Percentiles rank a stretch among this genome's conserved stretches.
Evolutionary conservation across 108 stramenopile genomes (phyloP).

Genomic region (Stephanodiscus triporus): DNA sequence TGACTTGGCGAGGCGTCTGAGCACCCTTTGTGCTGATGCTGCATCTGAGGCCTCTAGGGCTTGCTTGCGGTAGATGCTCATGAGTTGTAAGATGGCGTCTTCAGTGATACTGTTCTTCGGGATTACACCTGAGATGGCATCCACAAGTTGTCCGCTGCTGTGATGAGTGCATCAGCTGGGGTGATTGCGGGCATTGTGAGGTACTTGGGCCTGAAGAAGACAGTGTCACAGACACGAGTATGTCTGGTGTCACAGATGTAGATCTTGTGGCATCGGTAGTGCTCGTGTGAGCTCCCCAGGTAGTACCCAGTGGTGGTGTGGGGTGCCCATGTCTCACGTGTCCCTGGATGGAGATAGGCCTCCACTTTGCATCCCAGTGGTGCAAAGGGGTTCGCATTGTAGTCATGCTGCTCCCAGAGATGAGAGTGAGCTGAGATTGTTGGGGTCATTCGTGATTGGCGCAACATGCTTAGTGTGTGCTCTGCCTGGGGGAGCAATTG

Average conservation of each 20-base stretch:
- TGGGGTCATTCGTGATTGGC: background rate
- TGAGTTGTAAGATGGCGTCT: slow-evolving; percentile 2
- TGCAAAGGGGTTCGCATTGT: slow-evolving; percentile 20
- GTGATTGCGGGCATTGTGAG: slow-evolving; percentile 3
- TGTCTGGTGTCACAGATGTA: background rate
- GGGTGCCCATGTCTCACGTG: slow-evolving; percentile 1
- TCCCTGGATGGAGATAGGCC: background rate
- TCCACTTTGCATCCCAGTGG: slow-evolving; percentile 18
- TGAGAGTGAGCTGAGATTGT: slow-evolving; percentile 6
- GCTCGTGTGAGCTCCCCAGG: slow-evolving; percentile 2
- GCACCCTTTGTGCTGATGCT: slow-evolving; percentile 6
- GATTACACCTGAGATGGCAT: background rate
- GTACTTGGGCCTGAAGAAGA: background rate
- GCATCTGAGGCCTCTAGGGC: background rate
- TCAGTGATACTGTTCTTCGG: background rate
- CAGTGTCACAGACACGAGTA: background rate
- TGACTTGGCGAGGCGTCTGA: slow-evolving; percentile 1
- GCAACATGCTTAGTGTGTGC: slow-evolving; percentile 10
- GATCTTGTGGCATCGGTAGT: slow-evolving; percentile 1
- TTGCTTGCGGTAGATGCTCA: background rate
- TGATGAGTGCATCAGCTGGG: slow-evolving; percentile 14
- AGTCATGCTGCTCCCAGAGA: slow-evolving; percentile 12
- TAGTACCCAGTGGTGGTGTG: slow-evolving; percentile 9
- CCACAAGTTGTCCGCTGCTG: slow-evolving; percentile 1
- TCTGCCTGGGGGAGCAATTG: slow-evolving; percentile 15